Evolutionary conservation across 768 basidiomycete genomes (phyloP), one percentile per base, ranked within the genome.

Genomic region (Suillus paluster): DNA sequence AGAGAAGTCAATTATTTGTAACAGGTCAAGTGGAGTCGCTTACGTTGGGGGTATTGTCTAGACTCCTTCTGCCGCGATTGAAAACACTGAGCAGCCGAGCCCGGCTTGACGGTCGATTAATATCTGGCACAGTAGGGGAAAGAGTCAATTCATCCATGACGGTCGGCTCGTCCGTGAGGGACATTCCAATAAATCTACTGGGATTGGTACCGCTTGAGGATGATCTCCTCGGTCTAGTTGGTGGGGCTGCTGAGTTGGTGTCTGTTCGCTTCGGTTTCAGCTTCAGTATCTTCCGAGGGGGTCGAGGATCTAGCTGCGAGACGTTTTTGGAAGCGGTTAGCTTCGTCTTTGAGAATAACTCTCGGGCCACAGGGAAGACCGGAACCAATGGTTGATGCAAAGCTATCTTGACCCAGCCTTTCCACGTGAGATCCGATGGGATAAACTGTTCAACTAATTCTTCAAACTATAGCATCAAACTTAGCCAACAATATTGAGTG

Each of bases 391-490:
- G 90, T 67, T 92, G 91, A 60, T 91, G 86, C 75, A 92, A 89
- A 15, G 88, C 91, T 82, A 92, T 90, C 68, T 89, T 90, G 38
- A 92, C 83, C 91, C 91, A 92, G 17, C 90, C 90, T 71, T 83
- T 84, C 90, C 90, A 92, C 52, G 84, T 87, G 74, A 85, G 86
- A 67, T 90, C 85, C 4, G 88, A 89, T 4, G 91, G 91, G 61
- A 92, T 86, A 70, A 92, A 92, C 66, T 92, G 88, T 66, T 89
- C 86, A 15, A 90, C 88, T 49, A 92, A 67, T 64, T 92, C 90
- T 73, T 92, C 91, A 64, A 92, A 91, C 91, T 92, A 64, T 52
- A 54, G 19, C 21, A 10, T 36, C 39, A 55, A 50, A 14, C 39
- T 62, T 27, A 63, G 48, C 23, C 58, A 66, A 59, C 58, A 60